These are phyloP conservation scores for Mesotaenium endlicherianum DNA, from an alignment of 139 green algal species.

Conservation along the genomic window DNA sequence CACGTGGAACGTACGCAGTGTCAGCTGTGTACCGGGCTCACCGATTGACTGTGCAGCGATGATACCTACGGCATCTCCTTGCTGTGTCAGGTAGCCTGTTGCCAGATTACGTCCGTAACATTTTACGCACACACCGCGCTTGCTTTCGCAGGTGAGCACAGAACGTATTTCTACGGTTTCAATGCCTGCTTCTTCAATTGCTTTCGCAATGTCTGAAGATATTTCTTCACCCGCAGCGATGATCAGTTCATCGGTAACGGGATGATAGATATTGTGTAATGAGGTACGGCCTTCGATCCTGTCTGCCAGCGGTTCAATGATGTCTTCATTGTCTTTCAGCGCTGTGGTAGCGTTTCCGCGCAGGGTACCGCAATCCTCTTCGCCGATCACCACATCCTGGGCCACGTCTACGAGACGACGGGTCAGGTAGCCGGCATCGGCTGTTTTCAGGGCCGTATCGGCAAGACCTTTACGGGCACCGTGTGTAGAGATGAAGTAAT, in stretches of 20 bases:
- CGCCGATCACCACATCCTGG: conserved; percentile 59
- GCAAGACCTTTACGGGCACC: conserved; percentile 64
- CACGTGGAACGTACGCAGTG: conserved; percentile 87
- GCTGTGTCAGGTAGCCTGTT: not conserved
- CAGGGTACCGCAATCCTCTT: conserved; percentile 55
- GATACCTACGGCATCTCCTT: conserved; percentile 86
- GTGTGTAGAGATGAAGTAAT: conserved; percentile 71
- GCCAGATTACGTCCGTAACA: conserved; percentile 9
- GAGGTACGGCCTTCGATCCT: no score
- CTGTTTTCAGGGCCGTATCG: conserved; percentile 63
- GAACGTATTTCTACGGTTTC: conserved; percentile 56
- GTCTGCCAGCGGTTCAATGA: conserved; percentile 1
- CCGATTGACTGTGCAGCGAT: conserved; percentile 88
- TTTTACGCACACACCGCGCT: conserved; percentile 50
- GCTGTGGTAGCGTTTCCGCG: conserved; percentile 49
- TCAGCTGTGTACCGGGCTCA: conserved; percentile 78
- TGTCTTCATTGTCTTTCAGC: conserved; percentile 53
- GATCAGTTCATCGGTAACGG: no score
- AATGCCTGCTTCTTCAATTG: no score
- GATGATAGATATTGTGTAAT: no score
- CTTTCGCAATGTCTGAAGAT: no score
- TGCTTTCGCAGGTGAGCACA: conserved; percentile 48
- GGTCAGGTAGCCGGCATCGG: conserved; percentile 65
- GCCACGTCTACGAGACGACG: conserved; percentile 64
- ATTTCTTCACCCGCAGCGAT: no score